These are phyloP conservation scores for Salix brachista DNA, from an alignment of 345 rosid species.

Conservation along the genomic window DNA sequence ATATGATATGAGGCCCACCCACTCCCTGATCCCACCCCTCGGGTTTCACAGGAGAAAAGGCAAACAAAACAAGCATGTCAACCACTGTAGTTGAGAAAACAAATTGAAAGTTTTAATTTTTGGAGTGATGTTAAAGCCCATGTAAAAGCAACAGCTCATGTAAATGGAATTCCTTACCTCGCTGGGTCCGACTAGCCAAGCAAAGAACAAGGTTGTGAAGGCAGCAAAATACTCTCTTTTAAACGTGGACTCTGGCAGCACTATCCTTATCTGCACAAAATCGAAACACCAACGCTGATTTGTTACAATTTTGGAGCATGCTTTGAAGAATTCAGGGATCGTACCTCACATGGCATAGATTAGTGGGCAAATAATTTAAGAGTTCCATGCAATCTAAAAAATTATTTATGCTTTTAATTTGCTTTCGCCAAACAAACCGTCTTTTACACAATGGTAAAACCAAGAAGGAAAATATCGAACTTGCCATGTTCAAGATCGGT, in stretches of 20 bases:
- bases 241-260: constrained; percentile 58
- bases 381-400: background rate
- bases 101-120: background rate
- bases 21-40: too few species aligned
- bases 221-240: constrained; percentile 74
- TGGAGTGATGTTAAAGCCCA: background rate
- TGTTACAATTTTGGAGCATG: background rate
- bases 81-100: background rate
- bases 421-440: too few species aligned
- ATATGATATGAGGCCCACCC: background rate
- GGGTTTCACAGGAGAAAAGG: background rate
- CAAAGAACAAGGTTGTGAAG: constrained; percentile 74
- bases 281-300: background rate
- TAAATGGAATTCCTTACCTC: constrained; percentile 40
- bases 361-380: background rate
- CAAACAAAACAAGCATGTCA: background rate
- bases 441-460: background rate
- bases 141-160: background rate
- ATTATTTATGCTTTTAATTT: background rate
- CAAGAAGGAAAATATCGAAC: background rate
- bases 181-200: constrained; percentile 85
- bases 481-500: constrained; percentile 46
- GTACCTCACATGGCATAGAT: background rate
- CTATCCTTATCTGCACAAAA: constrained; percentile 43
- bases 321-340: background rate